phyloP scores from a whole-genome alignment of 169 alveolate genomes.

The Eimeria sp. region DNA sequence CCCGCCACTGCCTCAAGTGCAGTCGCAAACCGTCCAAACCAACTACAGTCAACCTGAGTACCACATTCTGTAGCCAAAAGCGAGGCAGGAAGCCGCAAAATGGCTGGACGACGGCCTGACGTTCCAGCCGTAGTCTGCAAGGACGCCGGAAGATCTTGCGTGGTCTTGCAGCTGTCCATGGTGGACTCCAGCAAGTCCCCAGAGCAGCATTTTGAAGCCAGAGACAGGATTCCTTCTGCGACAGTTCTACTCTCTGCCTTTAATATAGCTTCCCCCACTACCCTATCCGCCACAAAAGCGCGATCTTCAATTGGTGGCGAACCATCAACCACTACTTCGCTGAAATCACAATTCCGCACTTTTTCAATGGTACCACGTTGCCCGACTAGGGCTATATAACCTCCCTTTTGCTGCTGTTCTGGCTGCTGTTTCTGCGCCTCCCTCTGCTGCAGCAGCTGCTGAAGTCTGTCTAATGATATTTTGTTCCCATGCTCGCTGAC shows the following conservation, averaged over 20 bases:
- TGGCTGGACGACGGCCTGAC: neutral
- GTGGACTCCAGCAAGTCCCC: neutral
- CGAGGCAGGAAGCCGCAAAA: conserved; percentile 10
- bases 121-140: neutral
- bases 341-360: neutral
- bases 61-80: neutral
- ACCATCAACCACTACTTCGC: too few relatives aligned
- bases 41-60: neutral
- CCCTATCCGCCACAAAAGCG: conserved; percentile 6
- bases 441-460: conserved; percentile 4
- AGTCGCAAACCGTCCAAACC: neutral
- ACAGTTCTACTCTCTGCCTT: neutral
- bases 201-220: conserved; percentile 17
- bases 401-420: neutral
- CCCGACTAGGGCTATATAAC: conserved; percentile 12
- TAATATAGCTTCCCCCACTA: conserved; percentile 21
- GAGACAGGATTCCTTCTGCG: conserved; percentile 12
- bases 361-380: neutral
- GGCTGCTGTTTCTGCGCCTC: neutral
- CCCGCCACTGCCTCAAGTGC: neutral
- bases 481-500: neutral
- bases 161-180: neutral
- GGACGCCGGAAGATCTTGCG: neutral
- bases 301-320: neutral
- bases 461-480: conserved; percentile 2